These are phyloP conservation scores for Pleurostoma richardsiae DNA, from an alignment of 2,329 filamentous ascomycete species.

Conservation along the genomic window DNA sequence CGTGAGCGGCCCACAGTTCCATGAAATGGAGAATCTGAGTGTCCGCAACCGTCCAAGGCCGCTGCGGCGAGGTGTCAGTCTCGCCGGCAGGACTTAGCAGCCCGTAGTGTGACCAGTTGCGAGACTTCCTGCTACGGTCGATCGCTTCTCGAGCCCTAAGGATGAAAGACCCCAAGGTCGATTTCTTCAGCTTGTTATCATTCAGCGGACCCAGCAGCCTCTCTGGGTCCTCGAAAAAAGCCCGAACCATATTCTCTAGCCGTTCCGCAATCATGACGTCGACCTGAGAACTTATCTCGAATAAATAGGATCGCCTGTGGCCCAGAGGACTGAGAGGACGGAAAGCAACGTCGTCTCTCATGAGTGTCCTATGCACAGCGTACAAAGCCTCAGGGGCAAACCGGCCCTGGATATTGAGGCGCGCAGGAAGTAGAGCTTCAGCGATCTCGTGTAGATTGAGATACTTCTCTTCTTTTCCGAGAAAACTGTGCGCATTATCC, in stretches of 20 bases:
- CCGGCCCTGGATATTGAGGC: conserved; percentile 25
- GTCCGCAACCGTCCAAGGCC: conserved; percentile 43
- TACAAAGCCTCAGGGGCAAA: conserved; percentile 52
- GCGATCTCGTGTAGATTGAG: conserved; percentile 48
- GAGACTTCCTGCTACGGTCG: conserved; percentile 41
- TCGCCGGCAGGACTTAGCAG: conserved; percentile 33
- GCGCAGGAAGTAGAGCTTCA: conserved; percentile 31
- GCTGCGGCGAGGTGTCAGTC: conserved; percentile 3
- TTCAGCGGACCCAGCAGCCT: conserved; percentile 8
- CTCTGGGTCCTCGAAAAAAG: conserved; percentile 38
- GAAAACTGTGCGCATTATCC: conserved; percentile 35
- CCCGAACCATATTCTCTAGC: conserved; percentile 47
- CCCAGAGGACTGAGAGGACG: conserved; percentile 43
- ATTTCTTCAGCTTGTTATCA: conserved; percentile 10
- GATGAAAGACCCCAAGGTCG: conserved; percentile 38
- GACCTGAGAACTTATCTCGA: conserved; percentile 53
- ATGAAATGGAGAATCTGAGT: conserved; percentile 61
- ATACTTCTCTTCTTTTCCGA: conserved; percentile 36
- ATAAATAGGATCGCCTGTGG: conserved; percentile 49
- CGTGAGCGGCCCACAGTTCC: conserved; percentile 59
- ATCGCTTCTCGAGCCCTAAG: conserved; percentile 44
- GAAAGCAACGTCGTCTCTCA: conserved; percentile 57
- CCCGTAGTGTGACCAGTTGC: conserved; percentile 45
- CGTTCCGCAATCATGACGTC: conserved; percentile 47
- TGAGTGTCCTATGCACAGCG: conserved; percentile 63